A percentile compares a stretch with the other conserved stretches of the same genome.
These are phyloP conservation scores for Colletotrichum sp. DNA, from an alignment of 2,329 filamentous ascomycete genomes.

Conservation along the genomic window DNA sequence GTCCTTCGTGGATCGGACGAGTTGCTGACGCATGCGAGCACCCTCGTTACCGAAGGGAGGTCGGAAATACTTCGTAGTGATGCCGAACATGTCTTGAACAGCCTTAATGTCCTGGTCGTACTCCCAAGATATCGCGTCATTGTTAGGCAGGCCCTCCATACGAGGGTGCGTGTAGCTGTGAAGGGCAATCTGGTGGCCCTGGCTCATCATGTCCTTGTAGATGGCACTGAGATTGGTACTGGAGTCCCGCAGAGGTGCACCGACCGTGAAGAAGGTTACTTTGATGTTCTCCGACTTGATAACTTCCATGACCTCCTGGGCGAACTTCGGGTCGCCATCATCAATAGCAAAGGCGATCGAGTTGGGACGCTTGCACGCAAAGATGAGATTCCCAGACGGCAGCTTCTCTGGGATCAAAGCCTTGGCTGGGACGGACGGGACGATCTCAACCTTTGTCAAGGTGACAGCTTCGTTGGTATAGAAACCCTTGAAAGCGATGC, in stretches of 20 bases:
- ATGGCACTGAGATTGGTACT: constrained; percentile 66
- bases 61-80: constrained; percentile 62
- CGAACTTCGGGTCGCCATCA: constrained; percentile 62
- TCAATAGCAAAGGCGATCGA: constrained; percentile 77
- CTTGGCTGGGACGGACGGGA: constrained; percentile 55
- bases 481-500: constrained; percentile 69
- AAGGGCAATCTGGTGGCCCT: constrained; percentile 71
- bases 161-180: constrained; percentile 74
- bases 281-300: constrained; percentile 66
- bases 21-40: constrained; percentile 67
- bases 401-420: constrained; percentile 63
- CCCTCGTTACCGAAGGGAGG: constrained; percentile 74
- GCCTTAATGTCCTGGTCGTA: constrained; percentile 61
- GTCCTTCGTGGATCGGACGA: constrained; percentile 56
- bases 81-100: constrained; percentile 42
- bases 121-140: constrained; percentile 65
- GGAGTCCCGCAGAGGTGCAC: constrained; percentile 62
- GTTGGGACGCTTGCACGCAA: constrained; percentile 71
- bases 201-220: constrained; percentile 66
- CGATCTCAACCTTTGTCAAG: constrained; percentile 65
- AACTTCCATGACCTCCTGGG: constrained; percentile 56
- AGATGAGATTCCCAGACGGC: constrained; percentile 63
- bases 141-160: constrained; percentile 61
- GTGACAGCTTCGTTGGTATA: constrained; percentile 56
- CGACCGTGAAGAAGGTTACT: constrained; percentile 77